Evolutionary conservation across 2,329 filamentous ascomycete genomes (phyloP), one percentile per base, ranked within the genome.

Genomic region (Ophiostoma tasmaniense): DNA sequence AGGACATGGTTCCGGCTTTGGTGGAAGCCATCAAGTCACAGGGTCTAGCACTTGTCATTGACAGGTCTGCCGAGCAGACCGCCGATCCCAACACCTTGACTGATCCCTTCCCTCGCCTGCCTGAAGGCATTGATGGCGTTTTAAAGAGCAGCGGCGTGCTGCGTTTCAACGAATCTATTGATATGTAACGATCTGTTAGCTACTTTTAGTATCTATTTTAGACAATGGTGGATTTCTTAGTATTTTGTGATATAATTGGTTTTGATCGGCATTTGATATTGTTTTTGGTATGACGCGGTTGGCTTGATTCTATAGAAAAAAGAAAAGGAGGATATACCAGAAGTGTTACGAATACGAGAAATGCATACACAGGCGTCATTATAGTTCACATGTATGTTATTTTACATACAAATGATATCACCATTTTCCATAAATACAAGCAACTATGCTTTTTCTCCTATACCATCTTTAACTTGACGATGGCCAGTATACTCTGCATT

Each of bases 21-120:
- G 89, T 96, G 67, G 92, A 96, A 73, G 92, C 93, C 1, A 94
- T 99, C 80, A 98, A 98, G 79, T 92, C 93, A 33, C 91, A 96
- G 66, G 94, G 95, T 33, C 83, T 99, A 66, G 94, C 96, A 5
- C 85, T 99, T 50, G 93, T 99, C 20, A 90, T 92, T 67, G 94
- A 99, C 77, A 92, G 90, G 73, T 92, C 91, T 5, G 84, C 87
- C 69, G 86, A 89, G 72, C 74, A 77, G 66, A 79, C 74, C 61
- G 77, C 79, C 17, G 77, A 80, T 22, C 67, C 74, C 66, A 76
- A 77, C 72, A 74, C 79, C 64, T 75, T 80, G 74, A 76, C 76
- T 72, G 81, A 85, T 77, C 79, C 82, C 14, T 87, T 87, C 76
- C 81, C 84, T 66, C 81, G 86, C 73, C 82, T 92, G 75, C 90